Percentiles rank a stretch among this genome's conserved stretches.
phyloP scores from a whole-genome alignment of 768 basidiomycete species.

The Phaeolepiota aurea region DNA sequence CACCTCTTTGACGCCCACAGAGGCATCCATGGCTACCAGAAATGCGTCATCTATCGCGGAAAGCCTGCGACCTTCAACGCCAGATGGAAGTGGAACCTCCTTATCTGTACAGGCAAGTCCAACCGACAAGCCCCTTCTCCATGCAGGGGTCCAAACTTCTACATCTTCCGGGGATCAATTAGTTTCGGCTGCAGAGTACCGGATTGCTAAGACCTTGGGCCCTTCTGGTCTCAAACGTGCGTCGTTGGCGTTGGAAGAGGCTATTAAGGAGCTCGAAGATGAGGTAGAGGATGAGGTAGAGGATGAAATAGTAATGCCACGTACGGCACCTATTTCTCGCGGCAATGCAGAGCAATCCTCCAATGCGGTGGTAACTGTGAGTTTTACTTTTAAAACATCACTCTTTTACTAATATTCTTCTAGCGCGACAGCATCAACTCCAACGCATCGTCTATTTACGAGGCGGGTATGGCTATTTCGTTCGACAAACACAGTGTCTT shows the following conservation, averaged over 20 bases:
- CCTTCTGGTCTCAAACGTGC: conserved; percentile 50
- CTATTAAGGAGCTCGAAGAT: conserved; percentile 73
- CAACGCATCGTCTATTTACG: conserved; percentile 33
- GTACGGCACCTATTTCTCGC: conserved; percentile 45
- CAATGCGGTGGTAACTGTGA: conserved; percentile 17
- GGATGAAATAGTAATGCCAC: conserved; percentile 71
- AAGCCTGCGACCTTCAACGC: conserved; percentile 45
- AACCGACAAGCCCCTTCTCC: conserved; percentile 28
- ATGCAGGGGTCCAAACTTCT: conserved; percentile 33
- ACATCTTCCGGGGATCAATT: conserved; percentile 26
- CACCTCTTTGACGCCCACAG: conserved; percentile 41
- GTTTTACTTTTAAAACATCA: conserved; percentile 10
- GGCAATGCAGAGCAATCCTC: conserved; percentile 22
- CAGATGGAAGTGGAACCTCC: conserved; percentile 36
- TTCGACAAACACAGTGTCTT: conserved; percentile 49
- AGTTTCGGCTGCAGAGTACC: conserved; percentile 32
- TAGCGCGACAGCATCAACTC: conserved; percentile 28
- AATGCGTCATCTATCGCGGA: conserved; percentile 34
- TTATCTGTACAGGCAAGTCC: conserved; percentile 32
- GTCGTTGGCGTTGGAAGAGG: conserved; percentile 69
- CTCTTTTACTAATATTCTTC: conserved; percentile 1
- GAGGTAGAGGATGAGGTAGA: conserved; percentile 64
- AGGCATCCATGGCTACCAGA: conserved; percentile 28
- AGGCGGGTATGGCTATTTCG: conserved; percentile 66
- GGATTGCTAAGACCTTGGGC: conserved; percentile 41